Evolutionary conservation across 192 early-diverging fungal species (phyloP).

Genomic region (Umbelopsis sp.): DNA sequence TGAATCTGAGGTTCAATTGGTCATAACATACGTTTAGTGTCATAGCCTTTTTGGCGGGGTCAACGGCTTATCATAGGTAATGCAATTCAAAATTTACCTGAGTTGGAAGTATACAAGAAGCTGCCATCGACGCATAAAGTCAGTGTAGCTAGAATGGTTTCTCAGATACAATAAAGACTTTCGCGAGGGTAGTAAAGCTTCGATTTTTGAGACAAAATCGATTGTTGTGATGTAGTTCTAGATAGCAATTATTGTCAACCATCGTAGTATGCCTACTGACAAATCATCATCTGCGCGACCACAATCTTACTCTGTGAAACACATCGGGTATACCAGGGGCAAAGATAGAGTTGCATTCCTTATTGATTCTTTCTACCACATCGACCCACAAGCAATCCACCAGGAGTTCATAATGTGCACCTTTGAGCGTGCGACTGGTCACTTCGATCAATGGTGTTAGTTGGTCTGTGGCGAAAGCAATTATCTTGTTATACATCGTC

Average conservation of each 20-base stretch:
- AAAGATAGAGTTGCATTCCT: slow-evolving; percentile 56
- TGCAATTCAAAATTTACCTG: slow-evolving; percentile 26
- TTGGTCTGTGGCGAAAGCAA: slow-evolving; percentile 53
- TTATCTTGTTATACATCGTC: slow-evolving; percentile 58
- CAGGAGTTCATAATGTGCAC: slow-evolving; percentile 64
- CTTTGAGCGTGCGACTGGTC: slow-evolving; percentile 55
- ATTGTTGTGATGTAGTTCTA: slow-evolving; percentile 63
- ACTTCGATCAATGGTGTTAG: slow-evolving; percentile 60
- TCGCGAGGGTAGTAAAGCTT: slow-evolving; percentile 45
- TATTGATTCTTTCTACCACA: slow-evolving; percentile 48
- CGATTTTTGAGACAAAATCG: slow-evolving; percentile 55
- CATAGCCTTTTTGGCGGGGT: not conserved
- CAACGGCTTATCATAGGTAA: not conserved
- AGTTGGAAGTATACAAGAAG: slow-evolving; percentile 64
- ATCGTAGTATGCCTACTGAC: not conserved
- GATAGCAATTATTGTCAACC: not conserved
- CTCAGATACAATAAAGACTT: slow-evolving; percentile 54
- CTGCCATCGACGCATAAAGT: slow-evolving; percentile 66
- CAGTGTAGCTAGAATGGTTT: slow-evolving; percentile 49
- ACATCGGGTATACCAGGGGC: slow-evolving; percentile 66
- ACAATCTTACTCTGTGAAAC: slow-evolving; percentile 61
- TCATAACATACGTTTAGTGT: not conserved
- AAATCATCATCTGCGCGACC: not conserved
- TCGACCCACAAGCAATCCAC: slow-evolving; percentile 65
- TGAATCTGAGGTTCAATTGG: slow-evolving; percentile 38